Base-by-base conservation (phyloP, 805 yeast species). In the Yueomyces sinensis region DNA sequence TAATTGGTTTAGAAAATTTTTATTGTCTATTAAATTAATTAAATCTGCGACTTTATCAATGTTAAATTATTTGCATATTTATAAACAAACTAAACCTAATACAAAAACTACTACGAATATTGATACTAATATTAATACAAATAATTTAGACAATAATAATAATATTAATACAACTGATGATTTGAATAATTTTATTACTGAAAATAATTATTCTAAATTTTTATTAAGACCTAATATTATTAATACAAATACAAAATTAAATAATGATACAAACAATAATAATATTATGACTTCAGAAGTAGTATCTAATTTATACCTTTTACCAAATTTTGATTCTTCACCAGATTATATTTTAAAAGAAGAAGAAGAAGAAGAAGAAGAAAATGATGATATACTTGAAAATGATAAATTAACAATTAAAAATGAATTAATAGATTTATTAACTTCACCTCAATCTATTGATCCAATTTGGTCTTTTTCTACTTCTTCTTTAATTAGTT, bases 381-480 rank as follows among this genome's bases (percentile, higher is more conserved):
- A 34, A 28, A n/a, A 31, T 4, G 20, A 27, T 11, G 35, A 37
- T 27, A 30, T 29, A 17, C 9, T n/a, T 14, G 29, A 31, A 13
- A 18, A 25, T 15, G 13, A 17, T 17, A 30, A 31, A 28, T 22
- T 17, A 17, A 15, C 29, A n/a, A 13, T 33, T 7, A 32, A 25
- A 9, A 30, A 31, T 13, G 41, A 41, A 28, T 22, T 39, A 11
- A 22, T 27, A 2, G 35, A 39, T 17, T 19, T 35, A 9, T n/a
- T 25, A 25, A 25, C 15, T 9, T 7, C 7, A 7, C 28, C 28
- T 9, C 7, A 7, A 19, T 30, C 11, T 27, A 48, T 30, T 29
- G 47, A 33, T 44, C 43, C 37, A 15, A 50, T n/a, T 4, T 60
- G 45, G 52, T 48, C 39, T 57, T 62, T 46, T 48, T 39, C 43